A percentile compares a stretch with the other conserved stretches of the same genome.
phyloP scores from a whole-genome alignment of 2,329 filamentous ascomycete species.

The Hypomyces perniciosus region DNA sequence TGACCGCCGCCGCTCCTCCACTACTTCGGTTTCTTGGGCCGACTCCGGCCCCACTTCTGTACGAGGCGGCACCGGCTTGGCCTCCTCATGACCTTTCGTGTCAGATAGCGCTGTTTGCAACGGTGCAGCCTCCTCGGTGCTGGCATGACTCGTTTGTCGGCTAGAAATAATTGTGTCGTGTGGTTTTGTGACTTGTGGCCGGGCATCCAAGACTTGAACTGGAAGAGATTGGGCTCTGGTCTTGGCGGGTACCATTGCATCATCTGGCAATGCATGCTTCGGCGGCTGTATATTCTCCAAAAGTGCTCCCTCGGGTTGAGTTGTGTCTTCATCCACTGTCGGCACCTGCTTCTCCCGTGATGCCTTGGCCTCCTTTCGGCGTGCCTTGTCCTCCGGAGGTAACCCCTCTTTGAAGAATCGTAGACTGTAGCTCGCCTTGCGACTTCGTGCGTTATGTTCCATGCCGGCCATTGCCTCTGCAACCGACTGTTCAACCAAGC shows the following conservation, averaged over 20 bases:
- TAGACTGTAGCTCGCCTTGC: conserved; percentile 61
- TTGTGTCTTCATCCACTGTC: conserved; percentile 27
- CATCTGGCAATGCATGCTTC: background rate
- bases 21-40: conserved; percentile 21
- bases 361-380: conserved; percentile 42
- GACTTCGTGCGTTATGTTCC: conserved; percentile 59
- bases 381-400: conserved; percentile 50
- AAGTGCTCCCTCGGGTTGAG: background rate
- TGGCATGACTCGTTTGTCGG: conserved; percentile 3
- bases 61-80: conserved; percentile 12
- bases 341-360: conserved; percentile 36
- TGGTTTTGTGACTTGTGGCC: background rate
- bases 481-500: conserved; percentile 60
- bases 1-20: conserved; percentile 31
- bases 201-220: background rate
- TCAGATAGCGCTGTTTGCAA: conserved; percentile 15
- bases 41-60: conserved; percentile 21
- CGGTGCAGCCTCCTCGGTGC: conserved; percentile 7
- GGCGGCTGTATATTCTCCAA: background rate
- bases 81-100: conserved; percentile 18
- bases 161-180: conserved; percentile 1
- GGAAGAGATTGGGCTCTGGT: conserved; percentile 5
- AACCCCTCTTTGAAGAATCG: conserved; percentile 62
- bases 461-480: conserved; percentile 54
- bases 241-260: background rate